Base-by-base conservation (phyloP, 306 rosid species). In the Ormosia emarginata region DNA sequence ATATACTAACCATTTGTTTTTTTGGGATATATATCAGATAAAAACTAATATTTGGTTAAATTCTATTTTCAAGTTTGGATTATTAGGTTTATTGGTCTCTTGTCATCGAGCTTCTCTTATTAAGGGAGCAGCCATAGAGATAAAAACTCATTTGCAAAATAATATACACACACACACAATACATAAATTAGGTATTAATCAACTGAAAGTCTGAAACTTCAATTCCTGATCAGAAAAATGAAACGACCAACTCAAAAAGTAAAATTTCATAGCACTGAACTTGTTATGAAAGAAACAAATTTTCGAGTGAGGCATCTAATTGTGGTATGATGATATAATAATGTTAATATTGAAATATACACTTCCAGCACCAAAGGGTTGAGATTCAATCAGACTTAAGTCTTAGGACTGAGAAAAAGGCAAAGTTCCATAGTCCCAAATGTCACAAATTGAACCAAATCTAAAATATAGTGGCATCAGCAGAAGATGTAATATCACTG, bases 391-490 rank as follows among this genome's bases (percentile, higher is more conserved):
- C 47, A 89, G 79, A 11, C 64, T 73, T 50, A 32, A 53, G 72
- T 79, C 61, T 74, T 61, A 69, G 5, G 64, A 81, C 72, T 75
- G 47, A 82, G 30, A 82, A 82, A 78, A 59, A 41, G 47, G 30
- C 40, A 74, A 50, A 40, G 8, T 64, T 24, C 49, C 44, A 52
- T 32, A 63, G 46, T 75, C 74, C 52, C 12, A 33, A 73, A 86
- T 69, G 37, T 72, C 46, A 65, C 55, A 63, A 57, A 56, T 39
- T 33, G 68, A 56, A 37, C 49, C 41, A 58, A 77, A 80, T 17
- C 78, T 81, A 89, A 82, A 83, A 85, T 12, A 89, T 46, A 79
- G 63, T 39, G 12, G 72, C 40, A 78, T 36, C 65, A 52, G 73
- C 88, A 59, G 43, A 71, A 79, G 77, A 67, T 41, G 61, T 65